Evolutionary conservation across 257 asterid species (phyloP).

Genomic region (Buddleja alternifolia): DNA sequence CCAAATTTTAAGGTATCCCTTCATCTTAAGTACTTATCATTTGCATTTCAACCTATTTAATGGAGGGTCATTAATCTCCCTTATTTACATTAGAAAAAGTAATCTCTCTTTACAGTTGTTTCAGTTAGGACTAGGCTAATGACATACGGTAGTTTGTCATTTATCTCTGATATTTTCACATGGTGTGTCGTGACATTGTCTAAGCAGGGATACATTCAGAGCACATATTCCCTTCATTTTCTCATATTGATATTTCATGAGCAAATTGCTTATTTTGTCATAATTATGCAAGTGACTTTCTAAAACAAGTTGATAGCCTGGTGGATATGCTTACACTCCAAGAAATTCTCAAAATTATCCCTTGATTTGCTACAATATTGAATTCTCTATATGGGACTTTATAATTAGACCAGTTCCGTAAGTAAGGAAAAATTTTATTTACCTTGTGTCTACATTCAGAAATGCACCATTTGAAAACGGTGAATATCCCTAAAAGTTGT

Average conservation of each 20-base stretch:
- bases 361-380: constrained; percentile 2
- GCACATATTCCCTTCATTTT: not conserved
- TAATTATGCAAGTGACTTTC: too few relatives aligned
- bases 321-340: not conserved
- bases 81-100: too few relatives aligned
- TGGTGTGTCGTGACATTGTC: too few relatives aligned
- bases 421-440: not conserved
- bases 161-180: not conserved
- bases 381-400: not conserved
- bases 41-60: too few relatives aligned
- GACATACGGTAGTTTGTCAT: too few relatives aligned
- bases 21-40: too few relatives aligned
- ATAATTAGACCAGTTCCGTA: not conserved
- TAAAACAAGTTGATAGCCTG: too few relatives aligned
- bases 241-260: too few relatives aligned
- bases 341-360: not conserved
- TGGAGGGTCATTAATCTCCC: too few relatives aligned
- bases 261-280: too few relatives aligned
- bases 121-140: not conserved
- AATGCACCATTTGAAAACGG: not conserved
- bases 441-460: not conserved
- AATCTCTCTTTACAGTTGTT: not conserved
- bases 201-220: not conserved
- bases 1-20: not conserved
- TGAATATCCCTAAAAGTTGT: constrained; percentile 1